Percentiles rank a stretch among this genome's conserved stretches.
Evolutionary conservation across 768 basidiomycete genomes (phyloP).

Genomic region (Holtermannia corniformis): DNA sequence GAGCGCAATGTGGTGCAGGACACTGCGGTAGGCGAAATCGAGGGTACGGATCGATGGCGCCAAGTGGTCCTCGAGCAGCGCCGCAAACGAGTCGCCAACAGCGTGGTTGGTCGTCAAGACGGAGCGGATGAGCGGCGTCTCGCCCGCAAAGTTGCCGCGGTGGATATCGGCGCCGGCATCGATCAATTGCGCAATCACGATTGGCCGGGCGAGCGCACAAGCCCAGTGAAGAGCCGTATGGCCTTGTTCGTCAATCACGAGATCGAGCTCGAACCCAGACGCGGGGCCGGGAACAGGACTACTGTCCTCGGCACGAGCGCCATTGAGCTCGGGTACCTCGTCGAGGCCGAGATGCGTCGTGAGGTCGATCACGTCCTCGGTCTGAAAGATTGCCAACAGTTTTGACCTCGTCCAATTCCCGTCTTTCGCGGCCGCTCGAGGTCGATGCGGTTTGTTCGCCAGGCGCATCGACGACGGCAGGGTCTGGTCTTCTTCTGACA

Average conservation of each 20-base stretch:
- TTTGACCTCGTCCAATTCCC: constrained; percentile 23
- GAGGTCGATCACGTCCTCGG: constrained; percentile 16
- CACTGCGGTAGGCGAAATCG: constrained; percentile 73
- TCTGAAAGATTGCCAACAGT: constrained; percentile 36
- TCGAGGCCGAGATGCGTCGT: constrained; percentile 20
- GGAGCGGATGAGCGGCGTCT: constrained; percentile 87
- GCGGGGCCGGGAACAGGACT: constrained; percentile 9
- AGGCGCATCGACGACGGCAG: constrained; percentile 29
- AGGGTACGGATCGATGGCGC: constrained; percentile 72
- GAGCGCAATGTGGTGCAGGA: constrained; percentile 83
- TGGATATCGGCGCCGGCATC: constrained; percentile 72
- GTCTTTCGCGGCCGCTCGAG: constrained; percentile 13
- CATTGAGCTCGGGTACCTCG: neutral
- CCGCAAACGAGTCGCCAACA: constrained; percentile 57
- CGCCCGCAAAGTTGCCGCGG: constrained; percentile 85
- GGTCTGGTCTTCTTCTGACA: constrained; percentile 13
- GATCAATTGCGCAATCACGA: constrained; percentile 61
- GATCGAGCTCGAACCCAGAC: constrained; percentile 56
- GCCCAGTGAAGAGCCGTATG: constrained; percentile 93
- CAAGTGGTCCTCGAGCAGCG: constrained; percentile 54
- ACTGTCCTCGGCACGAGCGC: neutral
- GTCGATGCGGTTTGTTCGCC: constrained; percentile 30
- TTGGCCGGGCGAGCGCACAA: constrained; percentile 66
- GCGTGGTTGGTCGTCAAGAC: constrained; percentile 79
- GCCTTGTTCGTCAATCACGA: constrained; percentile 84